Base-by-base conservation (phyloP, 1,139 yeast species). In the Suzukiozyma palmioleophila region DNA sequence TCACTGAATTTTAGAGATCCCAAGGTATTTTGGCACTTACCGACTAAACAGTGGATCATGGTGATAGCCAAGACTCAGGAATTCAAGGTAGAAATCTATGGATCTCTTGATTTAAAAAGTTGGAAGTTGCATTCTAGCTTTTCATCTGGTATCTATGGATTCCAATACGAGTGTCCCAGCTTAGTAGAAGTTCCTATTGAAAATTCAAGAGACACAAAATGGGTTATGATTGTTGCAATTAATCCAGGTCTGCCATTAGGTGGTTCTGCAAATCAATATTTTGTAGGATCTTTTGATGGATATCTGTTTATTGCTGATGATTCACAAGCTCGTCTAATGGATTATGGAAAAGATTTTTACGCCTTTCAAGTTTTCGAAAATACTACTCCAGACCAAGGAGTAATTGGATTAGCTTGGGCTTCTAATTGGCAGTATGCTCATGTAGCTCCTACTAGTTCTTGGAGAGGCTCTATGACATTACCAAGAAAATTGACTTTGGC, bases 231-330 rank as follows among this genome's bases (percentile, higher is more conserved):
- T 37, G 25, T 64, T 13, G 57, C 66, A 15, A 54, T 64, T 42
- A 64, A 63, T 41, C 69, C 70, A 7, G 69, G 69, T 8, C 51
- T 59, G 21, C 69, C 69, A 11, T 41, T 43, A 9, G 71, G 71
- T 25, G 71, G 70, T 10, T 59, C 66, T 7, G 50, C 51, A 22
- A 61, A 58, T 15, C 59, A 66, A 45, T 66, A 66, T 49, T 62
- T 65, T 41, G 47, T 66, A 34, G 73, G 72, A 33, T 64, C 60
- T 33, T 64, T 65, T 45, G 54, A 66, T 44, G 72, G 72, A 27
- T 53, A 47, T 10, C 44, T 50, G 11, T 62, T 64, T 45, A 44
- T 38, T 24, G 54, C 66, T 10, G 57, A 56, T 39, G 59, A 54
- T 32, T 24, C 48, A 11, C 52, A 53, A 28, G 46, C 57, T 2